Evolutionary conservation across 1,139 yeast species (phyloP), one percentile per base, ranked within the genome.

Genomic region (Torulaspora globosa): DNA sequence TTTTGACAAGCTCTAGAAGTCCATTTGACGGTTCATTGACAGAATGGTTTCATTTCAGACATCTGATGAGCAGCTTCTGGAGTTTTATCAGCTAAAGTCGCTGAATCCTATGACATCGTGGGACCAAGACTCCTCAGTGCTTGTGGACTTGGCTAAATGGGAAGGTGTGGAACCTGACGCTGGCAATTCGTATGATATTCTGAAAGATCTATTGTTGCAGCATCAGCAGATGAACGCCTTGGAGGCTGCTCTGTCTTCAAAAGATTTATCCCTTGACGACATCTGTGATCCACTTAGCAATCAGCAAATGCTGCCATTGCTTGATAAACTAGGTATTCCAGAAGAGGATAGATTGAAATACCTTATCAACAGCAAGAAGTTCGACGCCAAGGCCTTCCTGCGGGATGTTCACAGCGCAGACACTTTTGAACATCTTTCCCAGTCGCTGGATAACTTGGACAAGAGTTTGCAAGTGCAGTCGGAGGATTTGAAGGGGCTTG

Each of bases 361-460:
- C 65, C 70, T 87, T 54, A 80, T 88, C 32, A 80, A 84, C 29
- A 82, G 89, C 3, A 83, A 85, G 52, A 70, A 75, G 36, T 90
- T 90, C 70, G 80, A 83, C 55, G 80, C 95, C 2, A 78, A 79
- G 47, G 72, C 75, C 46, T 90, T 82, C 61, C 68, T 90, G 52
- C 76, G 83, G 27, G 78, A 80, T 10, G 74, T 89, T 3, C 96
- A 89, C 62, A 71, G 75, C 9, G 80, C 80, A 36, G 84, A 89
- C 29, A 74, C 90, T 1, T 81, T 83, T 46, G 78, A 77, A 15
- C 79, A 83, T 32, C 70, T 89, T 53, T 69, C 73, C 26, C 61
- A 68, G 8, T 79, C 88, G 2, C 71, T 88, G 47, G 74, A 71
- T 31, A 73, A 68, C 41, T 70, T 90, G 48, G 89, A 87, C 54